A percentile compares a stretch with the other conserved stretches of the same genome.
These are phyloP conservation scores for Marasmius sp. DNA, from an alignment of 1,284 basidiomycete genomes.

Conservation along the genomic window DNA sequence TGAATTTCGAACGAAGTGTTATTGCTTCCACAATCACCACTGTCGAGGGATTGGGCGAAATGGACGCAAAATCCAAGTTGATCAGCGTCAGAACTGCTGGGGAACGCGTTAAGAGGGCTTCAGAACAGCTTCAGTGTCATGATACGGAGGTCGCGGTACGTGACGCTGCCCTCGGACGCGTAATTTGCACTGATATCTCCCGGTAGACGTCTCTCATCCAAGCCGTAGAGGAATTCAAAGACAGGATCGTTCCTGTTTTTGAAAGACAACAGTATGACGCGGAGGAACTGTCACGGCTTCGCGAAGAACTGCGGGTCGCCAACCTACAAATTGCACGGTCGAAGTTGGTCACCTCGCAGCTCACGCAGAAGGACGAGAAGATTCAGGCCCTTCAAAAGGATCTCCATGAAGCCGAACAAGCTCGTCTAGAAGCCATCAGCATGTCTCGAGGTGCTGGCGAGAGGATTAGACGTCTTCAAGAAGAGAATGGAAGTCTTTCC, in stretches of 20 bases:
- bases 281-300: not conserved
- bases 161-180: too few species aligned
- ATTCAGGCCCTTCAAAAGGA: conserved; percentile 10
- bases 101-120: not conserved
- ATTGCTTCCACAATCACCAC: not conserved
- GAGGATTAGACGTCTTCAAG: conserved; percentile 10
- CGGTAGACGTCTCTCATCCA: conserved; percentile 1
- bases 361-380: conserved; percentile 11
- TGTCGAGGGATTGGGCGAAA: not conserved
- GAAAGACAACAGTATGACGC: conserved; percentile 8
- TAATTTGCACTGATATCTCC: not conserved
- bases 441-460: conserved; percentile 1
- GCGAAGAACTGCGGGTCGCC: not conserved
- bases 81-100: not conserved
- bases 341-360: conserved; percentile 10
- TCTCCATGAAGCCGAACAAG: conserved; percentile 5
- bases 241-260: conserved; percentile 36
- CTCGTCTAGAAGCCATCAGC: conserved; percentile 6
- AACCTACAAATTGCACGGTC: conserved; percentile 2
- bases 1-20: not conserved
- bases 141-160: not conserved
- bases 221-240: conserved; percentile 35
- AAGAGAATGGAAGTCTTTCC: not conserved
- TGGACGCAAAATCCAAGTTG: not conserved
- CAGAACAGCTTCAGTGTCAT: not conserved